Evolutionary conservation across 345 rosid genomes (phyloP), one percentile per base, ranked within the genome.

Genomic region (Eucalyptus paniculata): DNA sequence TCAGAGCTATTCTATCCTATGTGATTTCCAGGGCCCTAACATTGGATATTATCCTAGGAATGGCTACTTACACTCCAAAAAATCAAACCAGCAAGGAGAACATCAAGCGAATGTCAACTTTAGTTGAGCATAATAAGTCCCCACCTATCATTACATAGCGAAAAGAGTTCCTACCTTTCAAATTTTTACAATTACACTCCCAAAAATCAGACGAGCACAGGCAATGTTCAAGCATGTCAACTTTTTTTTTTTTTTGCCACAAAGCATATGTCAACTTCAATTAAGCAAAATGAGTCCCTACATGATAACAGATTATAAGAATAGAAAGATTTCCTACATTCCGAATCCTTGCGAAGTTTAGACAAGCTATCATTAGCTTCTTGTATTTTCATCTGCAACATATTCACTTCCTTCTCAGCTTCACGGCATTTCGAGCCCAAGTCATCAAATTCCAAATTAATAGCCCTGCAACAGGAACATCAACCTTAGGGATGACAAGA

Each of bases 321-420:
- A 65, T 89, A 87, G 87, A 80, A 87, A 62, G 50, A 77, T 89
- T 89, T 92, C 98, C 94, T 94, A 97, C 98, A 94, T 32, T 95
- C 99, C 94, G 91, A 92, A 92, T 97, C 99, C 93, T 97, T 97
- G 88, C 88, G 93, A 90, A 93, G 94, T 89, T 96, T 97, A 93
- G 96, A 92, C 85, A 96, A 90, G 89, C 93, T 95, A 90, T 91
- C 94, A 87, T 93, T 93, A 87, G 92, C 93, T 92, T 97, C 99
- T 92, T 96, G 96, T 86, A 97, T 94, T 95, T 96, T 96, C 94
- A 94, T 92, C 93, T 97, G 99, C 94, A 94, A 91, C 93, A 97
- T 87, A 90, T 95, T 96, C 89, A 96, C 98, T 89, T 96, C 98
- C 94, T 95, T 96, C 94, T 97, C 98, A 91, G 99, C 98, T 91